A percentile compares a stretch with the other conserved stretches of the same genome.
These are phyloP conservation scores for Phytophthora podocarpi DNA, from an alignment of 352 stramenopile genomes.

Conservation along the genomic window DNA sequence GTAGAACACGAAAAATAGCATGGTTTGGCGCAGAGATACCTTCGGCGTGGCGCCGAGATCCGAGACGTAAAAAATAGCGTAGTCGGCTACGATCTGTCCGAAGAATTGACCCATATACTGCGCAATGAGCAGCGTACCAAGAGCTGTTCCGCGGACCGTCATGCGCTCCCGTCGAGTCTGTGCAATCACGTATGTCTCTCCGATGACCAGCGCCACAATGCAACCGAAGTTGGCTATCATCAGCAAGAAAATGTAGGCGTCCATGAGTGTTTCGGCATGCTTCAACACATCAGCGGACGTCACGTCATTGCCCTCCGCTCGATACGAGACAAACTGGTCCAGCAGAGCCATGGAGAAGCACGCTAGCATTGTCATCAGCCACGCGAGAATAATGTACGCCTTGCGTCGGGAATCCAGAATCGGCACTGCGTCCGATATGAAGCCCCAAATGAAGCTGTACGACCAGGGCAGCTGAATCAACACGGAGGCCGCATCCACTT, in stretches of 20 bases:
- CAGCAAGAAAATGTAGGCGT: conserved; percentile 41
- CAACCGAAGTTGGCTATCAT: conserved; percentile 49
- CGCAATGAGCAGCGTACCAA: conserved; percentile 40
- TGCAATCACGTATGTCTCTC: conserved; percentile 50
- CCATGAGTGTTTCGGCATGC: conserved; percentile 29
- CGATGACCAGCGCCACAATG: conserved; percentile 47
- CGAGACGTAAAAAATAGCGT: conserved; percentile 36
- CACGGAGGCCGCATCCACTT: conserved; percentile 42
- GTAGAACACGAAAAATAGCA: conserved; percentile 48
- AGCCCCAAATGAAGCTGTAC: conserved; percentile 80
- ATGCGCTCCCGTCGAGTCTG: conserved; percentile 42
- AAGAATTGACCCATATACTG: conserved; percentile 45
- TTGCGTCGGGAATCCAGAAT: conserved; percentile 76
- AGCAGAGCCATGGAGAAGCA: conserved; percentile 46
- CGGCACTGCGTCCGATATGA: conserved; percentile 77
- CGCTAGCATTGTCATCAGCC: conserved; percentile 37
- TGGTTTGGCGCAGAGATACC: conserved; percentile 35
- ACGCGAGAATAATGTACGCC: conserved; percentile 82
- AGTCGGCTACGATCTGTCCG: conserved; percentile 38
- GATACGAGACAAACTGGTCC: conserved; percentile 36
- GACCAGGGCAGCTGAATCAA: conserved; percentile 49
- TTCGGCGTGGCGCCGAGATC: conserved; percentile 12
- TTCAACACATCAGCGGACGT: conserved; percentile 19
- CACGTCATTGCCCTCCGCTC: conserved; percentile 22
- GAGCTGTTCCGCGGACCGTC: conserved; percentile 31